Evolutionary conservation across 805 yeast species (phyloP), one percentile per base, ranked within the genome.

Genomic region (Brettanomyces nanus): DNA sequence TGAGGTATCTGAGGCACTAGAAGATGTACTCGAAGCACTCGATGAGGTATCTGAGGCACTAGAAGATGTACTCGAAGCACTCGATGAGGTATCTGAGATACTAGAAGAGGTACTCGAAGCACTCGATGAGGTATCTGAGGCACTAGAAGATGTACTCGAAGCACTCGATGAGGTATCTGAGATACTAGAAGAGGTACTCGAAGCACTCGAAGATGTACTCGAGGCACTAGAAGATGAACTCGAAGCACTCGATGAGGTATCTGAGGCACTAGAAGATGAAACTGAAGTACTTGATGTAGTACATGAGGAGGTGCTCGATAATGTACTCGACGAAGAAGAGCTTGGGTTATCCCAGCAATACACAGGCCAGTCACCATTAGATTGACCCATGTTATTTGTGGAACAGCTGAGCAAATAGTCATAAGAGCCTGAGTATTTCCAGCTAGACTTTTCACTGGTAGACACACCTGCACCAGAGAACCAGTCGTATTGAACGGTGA

Each of bases 401-500:
- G 38, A 41, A 34, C 55, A 53, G 7, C 47, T 49, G 19, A 51
- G 39, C 26, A 41, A 37, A 39, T 51, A 48, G 34, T 50, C 55
- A 31, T 39, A 42, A 23, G 37, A 28, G 1, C 31, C 33, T n/a
- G 13, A 31, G 23, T 31, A 31, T 21, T 31, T 31, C 34, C 34
- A 31, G 13, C 26, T 7, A 9, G 26, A 15, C 34, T 31, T 3
- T 10, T 19, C 25, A 21, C 17, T 29, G 6, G 33, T 14, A 4
- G 37, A 37, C 6, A 26, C 43, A 7, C 38, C 46, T 14, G 33
- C 39, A 15, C 48, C 49, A 26, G 49, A 50, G 19, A 44, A 40
- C 46, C 57, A 54, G 22, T 54, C 61, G 33, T 41, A 53, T 36
- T 54, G 58, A 33, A 54, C 49, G 37, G 47, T 51, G 42, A 51